Percentiles rank a stretch among this genome's conserved stretches.
phyloP scores from a whole-genome alignment of 2,329 filamentous ascomycete species.

The Exserohilum turcica region DNA sequence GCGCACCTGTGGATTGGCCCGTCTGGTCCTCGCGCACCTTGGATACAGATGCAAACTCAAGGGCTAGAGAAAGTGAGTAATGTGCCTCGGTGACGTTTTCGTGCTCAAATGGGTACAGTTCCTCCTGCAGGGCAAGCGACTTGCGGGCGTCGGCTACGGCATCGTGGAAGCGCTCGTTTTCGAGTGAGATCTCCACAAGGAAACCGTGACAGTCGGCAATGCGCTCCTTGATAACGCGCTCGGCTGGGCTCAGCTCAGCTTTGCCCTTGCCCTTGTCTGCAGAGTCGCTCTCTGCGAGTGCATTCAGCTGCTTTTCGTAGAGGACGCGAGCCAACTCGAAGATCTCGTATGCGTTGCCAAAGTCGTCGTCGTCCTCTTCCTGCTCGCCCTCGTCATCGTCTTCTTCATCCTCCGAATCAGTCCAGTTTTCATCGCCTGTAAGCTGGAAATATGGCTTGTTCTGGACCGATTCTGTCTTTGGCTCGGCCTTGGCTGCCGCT shows the following conservation, averaged over 20 bases:
- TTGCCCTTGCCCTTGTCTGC: constrained; percentile 55
- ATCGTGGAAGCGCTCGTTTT: constrained; percentile 88
- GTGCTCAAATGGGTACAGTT: constrained; percentile 78
- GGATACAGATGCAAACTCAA: constrained; percentile 89
- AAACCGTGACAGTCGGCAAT: constrained; percentile 93
- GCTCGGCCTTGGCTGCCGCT: constrained; percentile 41
- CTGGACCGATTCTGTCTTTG: constrained; percentile 53
- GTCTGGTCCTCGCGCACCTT: constrained; percentile 59
- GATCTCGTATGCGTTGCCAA: constrained; percentile 67
- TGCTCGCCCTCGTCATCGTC: constrained; percentile 60
- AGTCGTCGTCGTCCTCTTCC: constrained; percentile 64
- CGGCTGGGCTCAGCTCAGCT: constrained; percentile 45
- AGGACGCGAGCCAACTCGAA: constrained; percentile 67
- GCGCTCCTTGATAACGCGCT: constrained; percentile 67
- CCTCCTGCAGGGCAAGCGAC: constrained; percentile 76
- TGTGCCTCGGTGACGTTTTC: constrained; percentile 91
- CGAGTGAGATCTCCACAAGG: constrained; percentile 93
- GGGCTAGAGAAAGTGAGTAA: constrained; percentile 91
- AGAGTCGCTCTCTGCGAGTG: constrained; percentile 39
- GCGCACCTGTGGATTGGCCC: constrained; percentile 43
- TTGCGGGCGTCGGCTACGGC: constrained; percentile 84
- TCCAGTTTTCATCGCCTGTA: constrained; percentile 88
- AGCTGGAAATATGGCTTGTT: constrained; percentile 90
- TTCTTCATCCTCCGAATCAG: constrained; percentile 74
- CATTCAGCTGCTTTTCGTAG: constrained; percentile 61